Conservation (phyloP, 495 filamentous ascomycete genomes). For the Penicillium waksmanii region DNA sequence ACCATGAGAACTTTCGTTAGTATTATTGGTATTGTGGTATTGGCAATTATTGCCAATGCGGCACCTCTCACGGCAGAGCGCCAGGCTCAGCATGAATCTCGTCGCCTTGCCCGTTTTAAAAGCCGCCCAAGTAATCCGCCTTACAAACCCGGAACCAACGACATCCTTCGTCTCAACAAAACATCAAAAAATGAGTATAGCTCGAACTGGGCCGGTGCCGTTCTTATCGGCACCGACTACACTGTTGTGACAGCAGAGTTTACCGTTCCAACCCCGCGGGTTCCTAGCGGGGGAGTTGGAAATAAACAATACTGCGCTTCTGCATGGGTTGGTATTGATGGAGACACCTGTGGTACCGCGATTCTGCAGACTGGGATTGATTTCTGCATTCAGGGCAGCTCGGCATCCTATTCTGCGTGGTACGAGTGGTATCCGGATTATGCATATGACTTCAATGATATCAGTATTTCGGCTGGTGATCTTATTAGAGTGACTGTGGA, state of each 20-base stretch:
- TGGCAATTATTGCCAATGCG: constrained; percentile 29
- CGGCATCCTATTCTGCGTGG: constrained; percentile 55
- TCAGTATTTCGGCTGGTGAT: constrained; percentile 55
- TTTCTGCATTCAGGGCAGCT: constrained; percentile 43
- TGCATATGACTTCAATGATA: constrained; percentile 53
- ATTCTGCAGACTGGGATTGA: constrained; percentile 63
- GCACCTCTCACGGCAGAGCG: constrained; percentile 31
- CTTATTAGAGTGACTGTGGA: constrained; percentile 55
- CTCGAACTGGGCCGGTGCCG: constrained; percentile 60
- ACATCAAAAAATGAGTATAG: constrained; percentile 46
- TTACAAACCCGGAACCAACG: constrained; percentile 30
- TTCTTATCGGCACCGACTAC: constrained; percentile 49
- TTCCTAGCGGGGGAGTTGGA: constrained; percentile 42
- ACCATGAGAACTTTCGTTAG: constrained; percentile 36
- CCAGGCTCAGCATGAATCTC: constrained; percentile 18
- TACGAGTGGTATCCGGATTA: constrained; percentile 64
- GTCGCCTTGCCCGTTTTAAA: constrained; percentile 7
- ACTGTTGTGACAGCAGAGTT: constrained; percentile 52
- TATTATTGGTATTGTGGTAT: constrained; percentile 24
- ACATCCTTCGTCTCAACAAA: constrained; percentile 27
- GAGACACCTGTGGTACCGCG: constrained; percentile 53
- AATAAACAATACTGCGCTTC: constrained; percentile 52
- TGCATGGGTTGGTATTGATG: constrained; percentile 64
- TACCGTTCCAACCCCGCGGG: constrained; percentile 52
- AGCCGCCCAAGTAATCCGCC: constrained; percentile 26